Conservation (phyloP, 2,329 filamentous ascomycete species). For the Kalmusia sp. region DNA sequence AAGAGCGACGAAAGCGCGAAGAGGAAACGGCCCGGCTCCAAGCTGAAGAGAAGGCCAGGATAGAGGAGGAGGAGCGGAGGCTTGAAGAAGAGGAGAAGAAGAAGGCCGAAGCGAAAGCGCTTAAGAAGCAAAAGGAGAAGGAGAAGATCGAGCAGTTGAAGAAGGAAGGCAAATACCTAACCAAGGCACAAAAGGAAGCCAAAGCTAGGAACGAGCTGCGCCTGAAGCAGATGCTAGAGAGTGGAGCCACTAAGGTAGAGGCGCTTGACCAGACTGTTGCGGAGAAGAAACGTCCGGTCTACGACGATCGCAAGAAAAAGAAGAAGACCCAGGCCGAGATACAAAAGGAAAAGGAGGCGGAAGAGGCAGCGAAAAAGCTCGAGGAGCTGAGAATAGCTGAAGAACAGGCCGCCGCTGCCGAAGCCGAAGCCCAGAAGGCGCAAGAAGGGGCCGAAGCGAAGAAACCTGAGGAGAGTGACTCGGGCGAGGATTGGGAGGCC, state of each 20-base stretch:
- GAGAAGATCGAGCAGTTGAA: conserved; percentile 86
- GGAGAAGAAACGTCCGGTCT: conserved; percentile 81
- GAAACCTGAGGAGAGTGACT: conserved; percentile 68
- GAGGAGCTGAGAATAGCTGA: conserved; percentile 59
- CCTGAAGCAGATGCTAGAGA: conserved; percentile 83
- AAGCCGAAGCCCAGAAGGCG: conserved; percentile 74
- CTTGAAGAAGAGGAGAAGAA: conserved; percentile 73
- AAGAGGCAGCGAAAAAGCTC: conserved; percentile 63
- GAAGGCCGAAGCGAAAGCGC: conserved; percentile 74
- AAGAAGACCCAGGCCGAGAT: conserved; percentile 69
- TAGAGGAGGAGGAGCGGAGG: conserved; percentile 70
- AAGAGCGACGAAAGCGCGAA: conserved; percentile 70
- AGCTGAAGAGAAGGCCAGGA: conserved; percentile 69
- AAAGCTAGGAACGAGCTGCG: conserved; percentile 81
- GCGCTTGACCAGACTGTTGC: conserved; percentile 67
- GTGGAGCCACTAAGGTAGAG: conserved; percentile 69
- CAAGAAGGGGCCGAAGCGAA: conserved; percentile 65
- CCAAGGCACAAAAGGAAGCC: conserved; percentile 84
- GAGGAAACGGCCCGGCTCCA: conserved; percentile 67
- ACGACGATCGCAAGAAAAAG: conserved; percentile 80
- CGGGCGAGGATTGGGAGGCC: conserved; percentile 84
- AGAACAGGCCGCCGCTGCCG: conserved; percentile 77
- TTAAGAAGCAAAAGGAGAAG: conserved; percentile 87
- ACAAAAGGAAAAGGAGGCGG: conserved; percentile 53
- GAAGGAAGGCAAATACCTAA: conserved; percentile 85